Evolutionary conservation across 2,329 filamentous ascomycete species (phyloP), one percentile per base, ranked within the genome.

Genomic region (Trichoderma endophyticum): DNA sequence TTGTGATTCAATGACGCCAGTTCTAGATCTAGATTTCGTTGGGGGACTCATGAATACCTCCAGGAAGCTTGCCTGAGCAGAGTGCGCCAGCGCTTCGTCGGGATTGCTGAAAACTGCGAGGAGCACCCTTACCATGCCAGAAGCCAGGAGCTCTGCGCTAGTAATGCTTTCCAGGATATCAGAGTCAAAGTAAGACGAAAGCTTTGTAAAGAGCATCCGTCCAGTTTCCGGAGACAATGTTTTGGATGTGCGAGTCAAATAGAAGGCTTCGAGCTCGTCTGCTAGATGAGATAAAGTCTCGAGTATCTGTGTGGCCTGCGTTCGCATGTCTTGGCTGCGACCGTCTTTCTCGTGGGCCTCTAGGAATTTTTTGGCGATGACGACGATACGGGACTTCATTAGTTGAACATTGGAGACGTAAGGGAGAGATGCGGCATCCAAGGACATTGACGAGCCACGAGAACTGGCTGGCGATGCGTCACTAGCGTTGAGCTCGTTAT

Each of bases 151-250:
- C 80, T 99, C 96, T 62, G 95, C 95, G 81, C 96, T 99, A 0
- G 96, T 99, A 68, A 98, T 95, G 79, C 94, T 97, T 78, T 97
- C 93, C 69, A 97, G 82, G 1, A 96, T 92, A 81, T 98, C 93
- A 0, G 92, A 91, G 77, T 97, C 92, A 77, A 99, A 99, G 78
- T 96, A 95, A 3, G 88, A 87, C 0, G 94, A 93, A 72, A 99
- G 84, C 65, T 87, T 89, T 36, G 86, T 84, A 81, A 98, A 98
- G 0, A 97, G 84, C 3, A 86, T 83, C 36, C 86, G 84, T 12
- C 92, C 93, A 54, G 88, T 82, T 24, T 84, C 81, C 1, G 83
- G 79, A 5, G 82, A 79, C 12, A 85, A 77, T 57, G 83, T 85
- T 6, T 82, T 82, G 1, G 86, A 80, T 1, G 84, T 85, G 57